phyloP scores from a whole-genome alignment of 2,329 filamentous ascomycete species.

The Pseudocercospora pini-densiflorae region DNA sequence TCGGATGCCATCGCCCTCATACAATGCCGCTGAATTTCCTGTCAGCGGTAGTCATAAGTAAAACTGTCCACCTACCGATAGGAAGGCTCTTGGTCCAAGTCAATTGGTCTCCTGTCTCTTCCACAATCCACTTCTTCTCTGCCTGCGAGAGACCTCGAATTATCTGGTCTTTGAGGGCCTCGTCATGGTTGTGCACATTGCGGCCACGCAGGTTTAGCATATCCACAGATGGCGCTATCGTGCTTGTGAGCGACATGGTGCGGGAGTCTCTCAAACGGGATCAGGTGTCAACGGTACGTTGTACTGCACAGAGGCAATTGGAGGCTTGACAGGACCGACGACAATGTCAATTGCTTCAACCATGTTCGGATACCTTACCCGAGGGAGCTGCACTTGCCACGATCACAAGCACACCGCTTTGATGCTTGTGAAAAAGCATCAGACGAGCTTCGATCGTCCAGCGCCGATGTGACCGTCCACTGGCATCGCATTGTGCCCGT shows the following conservation, averaged over 20 bases:
- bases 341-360: no score
- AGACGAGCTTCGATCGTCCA: no score
- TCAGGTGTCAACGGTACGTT: neutral
- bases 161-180: neutral
- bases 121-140: neutral
- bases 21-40: neutral
- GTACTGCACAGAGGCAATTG: no score
- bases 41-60: neutral
- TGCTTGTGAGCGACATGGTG: neutral
- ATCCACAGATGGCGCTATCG: neutral
- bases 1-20: neutral
- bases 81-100: neutral
- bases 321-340: no score
- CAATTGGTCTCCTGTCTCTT: neutral
- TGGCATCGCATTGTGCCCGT: no score
- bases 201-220: neutral
- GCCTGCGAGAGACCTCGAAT: neutral
- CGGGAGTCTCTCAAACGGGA: neutral
- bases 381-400: no score
- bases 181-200: neutral
- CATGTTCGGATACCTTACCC: no score
- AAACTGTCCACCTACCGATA: neutral
- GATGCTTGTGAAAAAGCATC: no score
- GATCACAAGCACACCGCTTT: no score
- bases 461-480: no score